Percentiles rank a stretch among this genome's conserved stretches.
Conservation (phyloP, 208 protist species). For the Wallacemonas sp. region DNA sequence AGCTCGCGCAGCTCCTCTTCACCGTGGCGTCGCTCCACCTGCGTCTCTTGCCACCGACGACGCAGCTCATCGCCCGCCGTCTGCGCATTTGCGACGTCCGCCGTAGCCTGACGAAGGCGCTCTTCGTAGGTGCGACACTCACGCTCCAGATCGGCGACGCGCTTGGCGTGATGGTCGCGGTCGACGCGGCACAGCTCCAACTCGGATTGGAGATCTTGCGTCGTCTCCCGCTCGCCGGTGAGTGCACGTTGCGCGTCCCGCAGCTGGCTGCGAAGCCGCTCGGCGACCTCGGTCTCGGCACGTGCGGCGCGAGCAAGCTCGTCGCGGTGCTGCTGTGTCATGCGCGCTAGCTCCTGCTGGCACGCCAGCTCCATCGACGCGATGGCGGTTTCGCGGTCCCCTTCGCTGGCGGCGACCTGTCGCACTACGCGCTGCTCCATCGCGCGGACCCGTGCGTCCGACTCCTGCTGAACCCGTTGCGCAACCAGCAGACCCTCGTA, state of each 20-base stretch:
- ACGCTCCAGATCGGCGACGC: conserved; percentile 22
- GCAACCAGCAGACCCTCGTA: conserved; percentile 14
- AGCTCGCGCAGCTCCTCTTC: conserved; percentile 73
- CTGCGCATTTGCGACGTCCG: background rate
- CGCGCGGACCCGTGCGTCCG: background rate
- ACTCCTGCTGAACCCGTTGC: background rate
- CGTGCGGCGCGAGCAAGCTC: conserved; percentile 10
- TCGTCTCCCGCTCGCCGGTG: background rate
- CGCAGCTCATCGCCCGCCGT: conserved; percentile 26
- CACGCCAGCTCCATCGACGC: conserved; percentile 16
- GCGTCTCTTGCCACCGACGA: conserved; percentile 29
- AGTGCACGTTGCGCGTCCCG: conserved; percentile 11
- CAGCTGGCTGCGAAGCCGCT: conserved; percentile 14
- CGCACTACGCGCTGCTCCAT: conserved; percentile 9
- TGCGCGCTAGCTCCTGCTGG: conserved; percentile 12
- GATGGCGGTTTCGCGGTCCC: conserved; percentile 13
- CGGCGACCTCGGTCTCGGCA: conserved; percentile 11
- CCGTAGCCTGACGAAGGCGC: conserved; percentile 15
- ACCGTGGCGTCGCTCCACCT: conserved; percentile 28
- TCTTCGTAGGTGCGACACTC: conserved; percentile 14
- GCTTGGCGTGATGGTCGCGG: conserved; percentile 10
- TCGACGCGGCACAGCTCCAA: conserved; percentile 8
- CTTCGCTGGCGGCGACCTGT: conserved; percentile 15
- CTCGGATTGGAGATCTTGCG: conserved; percentile 7
- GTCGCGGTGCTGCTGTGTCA: conserved; percentile 14